Base-by-base conservation (phyloP, 140 eudicot species). In the Ambrosia hybrid region DNA sequence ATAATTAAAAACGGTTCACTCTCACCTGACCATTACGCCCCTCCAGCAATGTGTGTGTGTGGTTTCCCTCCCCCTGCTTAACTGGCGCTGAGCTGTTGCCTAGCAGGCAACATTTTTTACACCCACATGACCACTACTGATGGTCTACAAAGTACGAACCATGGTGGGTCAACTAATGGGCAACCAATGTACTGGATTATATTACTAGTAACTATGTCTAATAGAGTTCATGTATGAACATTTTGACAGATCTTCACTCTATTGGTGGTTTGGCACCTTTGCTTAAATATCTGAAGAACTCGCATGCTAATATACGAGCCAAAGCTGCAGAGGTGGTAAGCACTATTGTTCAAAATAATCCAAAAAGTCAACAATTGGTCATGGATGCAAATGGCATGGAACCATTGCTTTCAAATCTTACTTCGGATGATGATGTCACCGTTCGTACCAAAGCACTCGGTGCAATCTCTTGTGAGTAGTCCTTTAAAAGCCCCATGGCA, bases 331-430 rank as follows among this genome's bases (percentile, higher is more conserved):
- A 94, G 61, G 99, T 94, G 56, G 91, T 94, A 2, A 82, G 90
- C 38, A 94, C 99, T 0, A 83, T 90, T 57, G 99, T 94, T 48
- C 99, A 94, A 76, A 94, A 94, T 71, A 94, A 90, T 55, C 99
- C 99, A 3, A 90, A 46, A 69, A 90, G 99, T 75, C 99, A 94
- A 39, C 97, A 94, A 51, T 71, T 94, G 81, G 99, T 94, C 41
- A 94, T 94, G 97, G 99, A 94, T 65, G 99, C 94, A 55, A 90
- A 86, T 68, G 97, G 97, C 34, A 75, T 94, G 51, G 96, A 90
- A 68, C 96, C 97, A 9, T 87, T 94, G 51, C 79, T 94, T 7
- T 65, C 79, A 2, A 90, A 88, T 72, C 84, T 94, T 45, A 61
- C 90, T 48, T 90, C 97, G 4, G 99, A 94, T 82, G 85, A 91